Conservation (phyloP, 495 filamentous ascomycete species). For the Cercophora samala region DNA sequence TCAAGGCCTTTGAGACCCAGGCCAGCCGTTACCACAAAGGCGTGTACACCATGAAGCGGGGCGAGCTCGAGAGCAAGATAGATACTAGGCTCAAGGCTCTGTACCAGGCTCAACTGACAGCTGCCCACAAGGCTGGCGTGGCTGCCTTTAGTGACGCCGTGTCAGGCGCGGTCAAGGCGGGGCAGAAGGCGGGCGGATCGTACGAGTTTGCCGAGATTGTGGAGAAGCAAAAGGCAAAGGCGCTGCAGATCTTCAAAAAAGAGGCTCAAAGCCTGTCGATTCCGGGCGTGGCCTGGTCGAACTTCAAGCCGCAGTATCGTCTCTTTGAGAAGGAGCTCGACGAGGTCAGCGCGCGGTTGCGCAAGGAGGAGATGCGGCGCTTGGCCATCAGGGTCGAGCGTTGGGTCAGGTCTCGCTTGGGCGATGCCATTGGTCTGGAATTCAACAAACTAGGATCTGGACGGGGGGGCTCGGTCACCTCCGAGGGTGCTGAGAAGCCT, state of each 20-base stretch:
- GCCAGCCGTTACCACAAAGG: slow-evolving; percentile 94
- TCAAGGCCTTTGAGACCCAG: slow-evolving; percentile 82
- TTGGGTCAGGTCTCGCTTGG: slow-evolving; percentile 83
- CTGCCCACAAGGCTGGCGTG: slow-evolving; percentile 86
- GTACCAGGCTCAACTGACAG: slow-evolving; percentile 80
- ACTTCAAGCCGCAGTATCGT: slow-evolving; percentile 54
- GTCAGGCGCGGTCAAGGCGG: slow-evolving; percentile 67
- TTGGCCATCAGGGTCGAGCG: slow-evolving; percentile 86
- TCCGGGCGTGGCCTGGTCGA: slow-evolving; percentile 75
- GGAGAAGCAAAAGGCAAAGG: slow-evolving; percentile 69
- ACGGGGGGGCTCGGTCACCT: slow-evolving; percentile 72
- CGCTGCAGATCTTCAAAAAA: slow-evolving; percentile 69
- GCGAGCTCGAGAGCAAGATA: slow-evolving; percentile 80
- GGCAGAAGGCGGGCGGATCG: slow-evolving; percentile 80
- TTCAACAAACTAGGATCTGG: slow-evolving; percentile 93
- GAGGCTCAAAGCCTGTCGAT: slow-evolving; percentile 72
- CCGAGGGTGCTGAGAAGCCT: slow-evolving; percentile 71
- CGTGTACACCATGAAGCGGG: slow-evolving; percentile 79
- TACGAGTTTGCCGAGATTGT: slow-evolving; percentile 98
- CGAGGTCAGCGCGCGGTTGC: slow-evolving; percentile 73
- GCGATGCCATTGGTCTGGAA: slow-evolving; percentile 84
- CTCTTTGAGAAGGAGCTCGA: slow-evolving; percentile 76
- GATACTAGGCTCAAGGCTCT: slow-evolving; percentile 82
- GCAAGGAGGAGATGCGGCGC: slow-evolving; percentile 93
- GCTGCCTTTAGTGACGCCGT: slow-evolving; percentile 85